Percentiles rank a stretch among this genome's conserved stretches.
Conservation (phyloP, 768 basidiomycete genomes). For the Galerina sulciceps region DNA sequence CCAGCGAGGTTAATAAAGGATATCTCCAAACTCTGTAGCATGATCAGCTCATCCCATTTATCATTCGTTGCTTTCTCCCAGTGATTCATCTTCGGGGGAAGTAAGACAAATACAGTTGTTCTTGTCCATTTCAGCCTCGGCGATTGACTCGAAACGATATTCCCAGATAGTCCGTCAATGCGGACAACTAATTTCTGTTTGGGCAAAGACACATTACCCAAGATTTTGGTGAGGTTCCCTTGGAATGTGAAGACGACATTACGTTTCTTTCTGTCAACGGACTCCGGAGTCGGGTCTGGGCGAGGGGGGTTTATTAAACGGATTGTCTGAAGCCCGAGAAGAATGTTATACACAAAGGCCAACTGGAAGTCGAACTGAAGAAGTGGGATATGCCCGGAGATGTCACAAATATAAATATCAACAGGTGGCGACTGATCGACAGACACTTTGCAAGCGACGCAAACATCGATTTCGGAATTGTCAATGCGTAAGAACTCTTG, state of each 20-base stretch:
- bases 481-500: constrained; percentile 52
- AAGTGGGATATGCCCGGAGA: constrained; percentile 55
- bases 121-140: constrained; percentile 43
- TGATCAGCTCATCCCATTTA: constrained; percentile 78
- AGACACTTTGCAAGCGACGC: constrained; percentile 29
- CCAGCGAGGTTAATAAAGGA: constrained; percentile 35
- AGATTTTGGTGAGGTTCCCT: constrained; percentile 38
- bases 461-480: constrained; percentile 28
- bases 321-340: constrained; percentile 65
- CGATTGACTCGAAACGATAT: constrained; percentile 26
- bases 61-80: constrained; percentile 37
- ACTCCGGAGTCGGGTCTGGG: background rate
- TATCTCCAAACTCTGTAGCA: constrained; percentile 56
- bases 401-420: constrained; percentile 53
- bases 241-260: constrained; percentile 17
- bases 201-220: constrained; percentile 52
- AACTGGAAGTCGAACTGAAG: constrained; percentile 59
- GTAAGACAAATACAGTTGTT: constrained; percentile 61
- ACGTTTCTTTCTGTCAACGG: background rate
- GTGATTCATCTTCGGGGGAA: constrained; percentile 38
- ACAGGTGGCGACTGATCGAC: constrained; percentile 15
- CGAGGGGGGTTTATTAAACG: constrained; percentile 35
- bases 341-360: constrained; percentile 68
- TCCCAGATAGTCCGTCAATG: constrained; percentile 40
- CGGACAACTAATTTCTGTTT: constrained; percentile 51